Evolutionary conservation across 148 eudicot species (phyloP), one percentile per base, ranked within the genome.

Genomic region (Fagopyrum esculentum): DNA sequence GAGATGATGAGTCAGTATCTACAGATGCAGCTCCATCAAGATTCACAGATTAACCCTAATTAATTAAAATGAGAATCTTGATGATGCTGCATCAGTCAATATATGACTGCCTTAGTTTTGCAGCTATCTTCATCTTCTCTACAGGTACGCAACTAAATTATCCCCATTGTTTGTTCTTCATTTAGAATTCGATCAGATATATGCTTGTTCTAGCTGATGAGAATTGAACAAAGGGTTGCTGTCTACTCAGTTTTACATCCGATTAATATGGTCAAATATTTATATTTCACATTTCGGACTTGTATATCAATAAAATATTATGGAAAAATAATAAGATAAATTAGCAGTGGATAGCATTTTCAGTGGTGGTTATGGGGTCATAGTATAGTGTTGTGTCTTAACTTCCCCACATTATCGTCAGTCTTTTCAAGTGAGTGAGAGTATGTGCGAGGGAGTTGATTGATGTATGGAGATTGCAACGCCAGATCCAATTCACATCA

Each of bases 41-140:
- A 85, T 85, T 85, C 88, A 83, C 88, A 85, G 74, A 35, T 66
- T 66, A 9, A 35, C 47, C 71, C 46, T 66, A 66, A 30, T 10
- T 13, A 49, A 49, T 49, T 6, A 49, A 8, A 40, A 35, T 85
- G 86, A 80, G 88, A 85, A 85, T 85, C 88, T 83, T 83, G 86
- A 85, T 85, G 88, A 83, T 85, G 88, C 88, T 85, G 88, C 88
- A 85, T 83, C 84, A 79, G 76, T 85, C 76, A 30, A 81, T 79
- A 77, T 77, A 76, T 83, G 84, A 76, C 88, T 22, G 26, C 26
- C 26, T 22, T 22, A 22, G 26, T 22, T 22, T 22, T 22, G 26
- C 26, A 22, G 26, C 26, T 22, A 22, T 22, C 26, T 22, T 22
- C 26, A 22, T 22, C 26, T 22, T 22, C 26, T 22, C 0, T 22